phyloP scores from a whole-genome alignment of 2,329 filamentous ascomycete species.

The Nemania diffusa region DNA sequence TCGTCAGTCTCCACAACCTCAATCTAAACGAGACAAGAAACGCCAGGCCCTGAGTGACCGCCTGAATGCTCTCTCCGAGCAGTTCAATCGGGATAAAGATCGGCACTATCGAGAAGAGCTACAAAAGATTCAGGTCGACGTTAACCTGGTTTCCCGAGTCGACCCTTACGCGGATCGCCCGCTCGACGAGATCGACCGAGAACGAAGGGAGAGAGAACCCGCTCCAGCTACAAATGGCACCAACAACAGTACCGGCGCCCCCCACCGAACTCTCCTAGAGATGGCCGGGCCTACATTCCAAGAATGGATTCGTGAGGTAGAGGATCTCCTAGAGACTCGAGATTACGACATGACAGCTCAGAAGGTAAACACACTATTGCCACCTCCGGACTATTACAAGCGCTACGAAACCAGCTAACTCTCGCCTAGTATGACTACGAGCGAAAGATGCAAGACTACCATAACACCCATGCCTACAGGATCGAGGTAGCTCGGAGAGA shows the following conservation, averaged over 20 bases:
- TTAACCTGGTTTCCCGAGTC: slow-evolving; percentile 40
- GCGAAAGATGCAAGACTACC: slow-evolving; percentile 68
- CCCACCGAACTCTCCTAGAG: slow-evolving; percentile 68
- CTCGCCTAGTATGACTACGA: slow-evolving; percentile 68
- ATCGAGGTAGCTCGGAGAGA: slow-evolving; percentile 71
- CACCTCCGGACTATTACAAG: not conserved
- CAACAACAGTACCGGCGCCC: slow-evolving; percentile 46
- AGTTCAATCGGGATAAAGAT: slow-evolving; percentile 84
- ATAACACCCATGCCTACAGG: slow-evolving; percentile 69
- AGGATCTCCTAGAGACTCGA: slow-evolving; percentile 86
- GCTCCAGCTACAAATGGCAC: slow-evolving; percentile 52
- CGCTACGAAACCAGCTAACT: slow-evolving; percentile 38
- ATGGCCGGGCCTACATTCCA: slow-evolving; percentile 87
- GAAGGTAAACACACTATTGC: slow-evolving; percentile 68
- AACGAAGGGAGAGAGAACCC: slow-evolving; percentile 51
- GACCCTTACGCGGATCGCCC: slow-evolving; percentile 55
- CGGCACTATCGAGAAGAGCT: slow-evolving; percentile 88
- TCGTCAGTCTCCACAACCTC: slow-evolving; percentile 42
- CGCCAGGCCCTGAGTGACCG: slow-evolving; percentile 84
- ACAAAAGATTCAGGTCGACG: slow-evolving; percentile 77
- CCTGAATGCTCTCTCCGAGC: slow-evolving; percentile 77
- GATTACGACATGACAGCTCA: slow-evolving; percentile 85
- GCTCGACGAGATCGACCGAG: slow-evolving; percentile 57
- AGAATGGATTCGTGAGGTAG: slow-evolving; percentile 86
- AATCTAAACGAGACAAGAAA: slow-evolving; percentile 75